Percentiles rank a stretch among this genome's conserved stretches.
These are phyloP conservation scores for Xerocomus spinulosus DNA, from an alignment of 768 basidiomycete genomes.

Conservation along the genomic window DNA sequence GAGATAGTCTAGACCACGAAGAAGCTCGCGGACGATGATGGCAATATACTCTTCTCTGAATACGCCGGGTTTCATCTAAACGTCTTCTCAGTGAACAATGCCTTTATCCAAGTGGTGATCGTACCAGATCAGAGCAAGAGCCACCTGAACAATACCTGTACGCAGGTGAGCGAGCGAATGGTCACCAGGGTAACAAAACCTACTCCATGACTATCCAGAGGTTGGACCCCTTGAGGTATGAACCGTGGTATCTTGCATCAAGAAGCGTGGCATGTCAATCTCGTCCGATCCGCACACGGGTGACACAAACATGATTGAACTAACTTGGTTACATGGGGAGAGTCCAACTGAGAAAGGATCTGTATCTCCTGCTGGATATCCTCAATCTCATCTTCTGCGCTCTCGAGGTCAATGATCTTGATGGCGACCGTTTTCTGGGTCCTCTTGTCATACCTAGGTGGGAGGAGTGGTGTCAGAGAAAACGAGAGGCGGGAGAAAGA, in stretches of 20 bases:
- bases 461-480: constrained; percentile 4
- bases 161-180: constrained; percentile 8
- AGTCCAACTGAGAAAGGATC: constrained; percentile 94
- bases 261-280: constrained; percentile 29
- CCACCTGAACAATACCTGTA: constrained; percentile 93
- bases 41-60: constrained; percentile 99
- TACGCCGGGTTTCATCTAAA: constrained; percentile 95
- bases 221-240: constrained; percentile 90
- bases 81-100: constrained; percentile 7
- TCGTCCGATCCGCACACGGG: constrained; percentile 28
- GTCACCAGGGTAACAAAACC: constrained; percentile 23
- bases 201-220: constrained; percentile 99
- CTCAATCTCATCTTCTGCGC: constrained; percentile 99
- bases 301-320: constrained; percentile 33
- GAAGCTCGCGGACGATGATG: constrained; percentile 88
- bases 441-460: constrained; percentile 81
- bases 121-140: constrained; percentile 93
- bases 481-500: constrained; percentile 8
- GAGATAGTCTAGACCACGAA: constrained; percentile 91
- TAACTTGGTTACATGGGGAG: constrained; percentile 92
- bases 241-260: constrained; percentile 81
- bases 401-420: constrained; percentile 99
- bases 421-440: constrained; percentile 97
- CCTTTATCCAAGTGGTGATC: constrained; percentile 22
- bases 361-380: constrained; percentile 99